These are phyloP conservation scores for bread wheat (Triticum aestivum) DNA, from an alignment of 176 grass and related monocot species.

Conservation along the genomic window IWGSC_CS_RefSeq_v2.1 NC_057796.1:21691617-21692116, in stretches of 20 bases:
- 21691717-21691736: too few species aligned
- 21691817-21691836: neutral
- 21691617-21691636: constrained; percentile 5
- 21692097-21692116: constrained; percentile 60
- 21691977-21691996: too few species aligned
- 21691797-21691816: neutral
- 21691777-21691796: neutral
- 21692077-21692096: constrained; percentile 9
- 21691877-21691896: too few species aligned
- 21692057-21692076: neutral
- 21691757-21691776: neutral
- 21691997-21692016: neutral
- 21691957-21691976: too few species aligned
- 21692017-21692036: neutral
- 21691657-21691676: neutral
- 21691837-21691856: neutral
- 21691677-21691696: constrained; percentile 13
- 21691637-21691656: constrained; percentile 18
- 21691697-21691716: neutral
- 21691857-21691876: too few species aligned
- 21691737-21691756: too few species aligned
- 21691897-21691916: too few species aligned
- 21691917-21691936: too few species aligned
- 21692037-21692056: neutral
- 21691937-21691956: too few species aligned